Evolutionary conservation across 2,329 filamentous ascomycete species (phyloP), one percentile per base, ranked within the genome.

Genomic region (Neospermospora avenae): DNA sequence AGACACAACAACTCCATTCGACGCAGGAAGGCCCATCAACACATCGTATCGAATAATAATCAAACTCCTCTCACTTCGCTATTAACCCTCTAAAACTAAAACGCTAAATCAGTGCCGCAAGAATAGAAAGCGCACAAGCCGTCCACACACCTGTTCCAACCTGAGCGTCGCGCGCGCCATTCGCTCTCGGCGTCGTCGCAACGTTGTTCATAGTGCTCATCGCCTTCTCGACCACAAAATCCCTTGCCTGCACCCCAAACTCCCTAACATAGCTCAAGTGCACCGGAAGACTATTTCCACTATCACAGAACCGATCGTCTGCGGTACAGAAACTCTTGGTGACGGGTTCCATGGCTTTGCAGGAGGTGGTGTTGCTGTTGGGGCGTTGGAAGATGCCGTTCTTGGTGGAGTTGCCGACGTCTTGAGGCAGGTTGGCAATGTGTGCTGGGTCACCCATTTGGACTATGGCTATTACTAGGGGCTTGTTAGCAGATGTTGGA

Each of bases 361-460:
- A 59, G 6, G 53, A 34, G 3, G 60, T 57, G 14, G 34, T 52
- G 31, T 65, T 59, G 31, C 45, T 55, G 31, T 65, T 59, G 31
- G 49, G 20, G 16, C 67, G 63, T 1, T 63, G 63, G 56, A 69
- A 68, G n/a, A 68, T 48, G 16, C 74, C 74, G 25, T 66, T 60
- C 16, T 61, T 60, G 20, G 61, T 66, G 25, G 55, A 52, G 25
- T 66, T 73, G 25, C 74, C 74, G 6, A 66, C 65, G 51, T 74
- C 67, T 64, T 71, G 72, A 0, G 68, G 18, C 28, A 71, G 67
- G 37, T 59, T 63, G 8, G 66, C 65, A 6, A 71, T 70, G 54
- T 70, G 71, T 3, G 69, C 65, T 7, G 74, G 74, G 57, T 76
- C 74, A 11, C 73, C 74, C 68, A 76, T 74, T 44, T 73, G 68